Evolutionary conservation across 352 stramenopile species (phyloP).

Genomic region (Globisporangium nodosum): DNA sequence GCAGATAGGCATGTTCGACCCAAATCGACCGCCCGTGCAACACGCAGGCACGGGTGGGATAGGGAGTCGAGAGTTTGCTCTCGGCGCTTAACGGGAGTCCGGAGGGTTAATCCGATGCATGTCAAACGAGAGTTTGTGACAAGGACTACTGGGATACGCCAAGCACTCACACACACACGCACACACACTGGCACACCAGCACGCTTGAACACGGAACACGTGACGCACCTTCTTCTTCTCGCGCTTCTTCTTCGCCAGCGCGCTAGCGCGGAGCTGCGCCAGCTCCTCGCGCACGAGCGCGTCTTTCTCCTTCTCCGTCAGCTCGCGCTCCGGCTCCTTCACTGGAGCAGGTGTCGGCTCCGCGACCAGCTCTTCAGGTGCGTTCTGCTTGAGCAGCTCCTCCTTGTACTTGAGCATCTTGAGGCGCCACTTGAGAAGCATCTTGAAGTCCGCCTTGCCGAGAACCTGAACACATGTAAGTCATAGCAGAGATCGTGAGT

Average conservation of each 20-base stretch:
- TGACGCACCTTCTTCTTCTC: conserved; percentile 86
- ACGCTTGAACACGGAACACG: background rate
- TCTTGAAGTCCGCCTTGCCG: conserved; percentile 97
- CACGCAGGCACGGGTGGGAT: conserved; percentile 45
- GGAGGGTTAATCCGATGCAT: conserved; percentile 89
- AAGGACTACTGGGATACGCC: conserved; percentile 89
- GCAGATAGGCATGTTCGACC: conserved; percentile 34
- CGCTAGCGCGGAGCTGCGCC: conserved; percentile 65
- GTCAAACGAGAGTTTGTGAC: conserved; percentile 67
- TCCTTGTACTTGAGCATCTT: conserved; percentile 90
- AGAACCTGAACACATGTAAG: conserved; percentile 89
- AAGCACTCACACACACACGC: conserved; percentile 18
- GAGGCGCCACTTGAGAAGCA: conserved; percentile 95
- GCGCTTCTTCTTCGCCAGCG: conserved; percentile 84
- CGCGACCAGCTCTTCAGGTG: conserved; percentile 21
- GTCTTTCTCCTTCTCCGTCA: conserved; percentile 82
- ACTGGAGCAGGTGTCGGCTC: conserved; percentile 1
- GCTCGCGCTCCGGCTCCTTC: conserved; percentile 41
- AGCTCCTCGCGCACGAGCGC: conserved; percentile 79
- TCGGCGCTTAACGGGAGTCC: conserved; percentile 87
- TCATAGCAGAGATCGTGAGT: background rate
- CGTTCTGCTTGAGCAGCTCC: conserved; percentile 66
- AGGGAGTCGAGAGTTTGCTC: conserved; percentile 40
- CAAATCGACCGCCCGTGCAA: conserved; percentile 75
- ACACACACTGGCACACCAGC: conserved; percentile 17